Base-by-base conservation (phyloP, 768 basidiomycete genomes). In the Pilatotrama ljubarskyi region DNA sequence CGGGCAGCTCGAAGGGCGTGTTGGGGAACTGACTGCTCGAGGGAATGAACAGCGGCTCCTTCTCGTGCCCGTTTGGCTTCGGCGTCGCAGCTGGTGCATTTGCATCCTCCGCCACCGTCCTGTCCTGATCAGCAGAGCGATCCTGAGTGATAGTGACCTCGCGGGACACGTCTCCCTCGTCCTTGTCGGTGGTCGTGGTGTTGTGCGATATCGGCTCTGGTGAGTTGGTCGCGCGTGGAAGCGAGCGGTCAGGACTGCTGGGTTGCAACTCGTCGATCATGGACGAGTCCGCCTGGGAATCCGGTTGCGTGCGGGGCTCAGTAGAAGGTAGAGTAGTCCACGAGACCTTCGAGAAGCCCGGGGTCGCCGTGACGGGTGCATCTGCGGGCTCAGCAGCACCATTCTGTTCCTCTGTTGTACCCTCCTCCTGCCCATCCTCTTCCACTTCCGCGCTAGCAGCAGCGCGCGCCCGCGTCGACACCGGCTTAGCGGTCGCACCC, bases 21-120 rank as follows among this genome's bases (percentile, higher is more conserved):
- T 83, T 81, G 0, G 80, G 76, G 37, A 76, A 69, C 66, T 84
- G 85, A 63, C 80, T 86, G 62, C 79, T 77, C 25, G 81, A 75
- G 17, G 74, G 77, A 25, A 84, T 69, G 66, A 88, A 87, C 49
- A 85, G 68, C 15, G 82, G 80, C 17, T 63, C 57, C 48, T 63
- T 58, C 22, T 15, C 20, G 22, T 25, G 35, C 17, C 15, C n/a
- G n/a, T 42, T 53, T 2, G 61, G 56, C 24, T 35, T 55, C 6
- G 56, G 61, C 5, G 61, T 63, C 10, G 18, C 46, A 7, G 50
- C 32, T 1, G 47, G 40, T 2, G 50, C n/a, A 17, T n/a, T 15
- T 4, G 14, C 18, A 3, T 20, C 40, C 6, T 51, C 49, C 9
- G 5, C 10, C 29, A 10, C 10, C 29, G 29, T 10, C 29, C 10